phyloP scores from a whole-genome alignment of 306 rosid genomes.

The Quercus mongolica region DNA sequence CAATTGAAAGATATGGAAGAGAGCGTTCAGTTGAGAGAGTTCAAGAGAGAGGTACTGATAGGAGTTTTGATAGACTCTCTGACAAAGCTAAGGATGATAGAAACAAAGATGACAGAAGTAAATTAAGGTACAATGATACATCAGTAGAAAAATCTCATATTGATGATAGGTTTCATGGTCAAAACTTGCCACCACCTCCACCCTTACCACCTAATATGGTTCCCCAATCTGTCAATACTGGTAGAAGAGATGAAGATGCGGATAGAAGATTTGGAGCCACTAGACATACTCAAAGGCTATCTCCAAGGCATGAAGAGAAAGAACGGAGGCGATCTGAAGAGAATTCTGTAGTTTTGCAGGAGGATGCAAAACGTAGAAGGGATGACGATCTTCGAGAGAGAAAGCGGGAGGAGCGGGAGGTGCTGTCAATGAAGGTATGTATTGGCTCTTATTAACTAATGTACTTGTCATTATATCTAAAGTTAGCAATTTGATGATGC shows the following conservation, averaged over 20 bases:
- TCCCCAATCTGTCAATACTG: slow-evolving; percentile 84
- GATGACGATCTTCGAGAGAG: slow-evolving; percentile 96
- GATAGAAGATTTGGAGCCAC: slow-evolving; percentile 89
- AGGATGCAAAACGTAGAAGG: slow-evolving; percentile 84
- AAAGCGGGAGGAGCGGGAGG: slow-evolving; percentile 85
- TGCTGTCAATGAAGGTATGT: slow-evolving; percentile 63
- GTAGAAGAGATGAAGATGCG: slow-evolving; percentile 90
- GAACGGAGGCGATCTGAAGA: slow-evolving; percentile 94
- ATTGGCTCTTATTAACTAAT: not conserved
- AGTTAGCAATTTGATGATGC: not conserved
- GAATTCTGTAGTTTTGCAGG: slow-evolving; percentile 61
- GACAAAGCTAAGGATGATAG: slow-evolving; percentile 85
- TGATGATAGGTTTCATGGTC: slow-evolving; percentile 91
- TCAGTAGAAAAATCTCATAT: slow-evolving; percentile 65
- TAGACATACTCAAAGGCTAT: slow-evolving; percentile 83
- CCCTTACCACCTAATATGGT: slow-evolving; percentile 92
- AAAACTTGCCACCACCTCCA: slow-evolving; percentile 97
- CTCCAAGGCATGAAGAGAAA: slow-evolving; percentile 98
- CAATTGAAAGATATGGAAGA: slow-evolving; percentile 88
- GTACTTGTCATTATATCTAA: not conserved
- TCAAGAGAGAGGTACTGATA: slow-evolving; percentile 74
- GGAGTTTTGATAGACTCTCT: slow-evolving; percentile 64
- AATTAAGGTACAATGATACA: slow-evolving; percentile 67
- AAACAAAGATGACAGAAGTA: slow-evolving; percentile 72
- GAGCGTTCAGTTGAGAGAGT: slow-evolving; percentile 84